Evolutionary conservation across 768 basidiomycete species (phyloP), one percentile per base, ranked within the genome.

Genomic region (Boletus patriciae): DNA sequence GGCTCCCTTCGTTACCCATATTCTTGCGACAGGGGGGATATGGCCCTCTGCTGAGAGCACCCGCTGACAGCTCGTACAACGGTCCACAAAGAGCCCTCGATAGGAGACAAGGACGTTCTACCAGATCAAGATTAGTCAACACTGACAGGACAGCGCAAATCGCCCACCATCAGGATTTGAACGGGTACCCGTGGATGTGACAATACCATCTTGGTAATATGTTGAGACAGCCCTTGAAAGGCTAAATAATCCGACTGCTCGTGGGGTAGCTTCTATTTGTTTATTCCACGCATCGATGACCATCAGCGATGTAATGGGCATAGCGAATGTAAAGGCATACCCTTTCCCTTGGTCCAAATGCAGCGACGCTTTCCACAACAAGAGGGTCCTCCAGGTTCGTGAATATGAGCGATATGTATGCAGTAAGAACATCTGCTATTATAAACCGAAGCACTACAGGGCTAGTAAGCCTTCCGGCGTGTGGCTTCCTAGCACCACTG

Each of bases 261-360:
- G 67, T 90, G 86, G 4, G 85, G 83, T 31, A 79, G 70, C 73
- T 83, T 87, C 87, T 90, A 59, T 36, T 50, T 25, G 21, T 0
- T 15, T 34, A 46, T 46, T 23, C 47, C 43, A 36, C 27, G 23
- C 23, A 19, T 36, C 19, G 37, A 27, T 36, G 12, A n/a, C 21
- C 37, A 21, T 57, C 57, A 54, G 47, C 44, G 47, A 50, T 36
- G 43, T 42, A 47, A 9, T 58, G 42, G 34, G 25, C 42, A 34
- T 41, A 45, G 25, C 21, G 42, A 38, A 45, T 38, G 42, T 27
- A 31, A 50, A 53, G 13, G 3, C 55, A 47, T 46, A 87, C 89
- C 74, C 75, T 79, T 75, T 92, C 90, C 63, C 89, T 76, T 23
- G 90, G 84, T 7, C 87, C 89, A 68, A 90, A 88, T 11, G 79